Base-by-base conservation (phyloP, 164 flowering plant species). In the Tetrastigma voinierianum region DNA sequence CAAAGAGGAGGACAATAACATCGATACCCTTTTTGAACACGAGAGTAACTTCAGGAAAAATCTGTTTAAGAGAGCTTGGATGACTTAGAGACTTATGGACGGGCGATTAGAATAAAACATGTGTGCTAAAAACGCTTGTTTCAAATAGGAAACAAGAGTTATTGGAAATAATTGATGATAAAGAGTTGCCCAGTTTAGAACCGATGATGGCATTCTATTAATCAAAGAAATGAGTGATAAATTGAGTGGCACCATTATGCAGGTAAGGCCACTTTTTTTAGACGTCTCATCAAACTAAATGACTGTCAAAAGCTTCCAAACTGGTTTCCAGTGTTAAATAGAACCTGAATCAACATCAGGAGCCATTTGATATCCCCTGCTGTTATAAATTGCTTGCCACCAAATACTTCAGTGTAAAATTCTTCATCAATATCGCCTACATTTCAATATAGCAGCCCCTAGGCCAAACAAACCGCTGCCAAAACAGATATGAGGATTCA, bases 391-490 rank as follows among this genome's bases (percentile, higher is more conserved):
- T 93, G 98, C 80, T 79, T 92, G 43, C 99, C 98, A 62, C 96
- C 90, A 70, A n/a, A 93, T 4, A 90, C 72, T 72, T 96, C 91
- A n/a, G 97, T 96, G 81, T 88, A 93, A 61, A 77, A 96, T 75
- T 88, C 90, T 65, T 96, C 99, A 55, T 72, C 86, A 40, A 96
- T 51, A 10, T 93, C 90, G 13, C 98, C 98, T 23, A 90, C 99
- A 80, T 90, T 88, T 70, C 93, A 96, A 67, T 93, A 71, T 9
- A 98, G 99, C 82, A 96, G 79, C 0, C 99, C 64, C 99, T 80
- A 10, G 99, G 99, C 98, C 99, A 96, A 58, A 93, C 97, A 2
- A 98, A 88, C 46, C 99, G 72, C 72, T 96, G 99, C 62, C 99
- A 57, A 96, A 96, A 79, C 93, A 98, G 46, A 89, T 75, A 65